Conservation (phyloP, 2,329 filamentous ascomycete species). For the Alternaria alternata region DNA sequence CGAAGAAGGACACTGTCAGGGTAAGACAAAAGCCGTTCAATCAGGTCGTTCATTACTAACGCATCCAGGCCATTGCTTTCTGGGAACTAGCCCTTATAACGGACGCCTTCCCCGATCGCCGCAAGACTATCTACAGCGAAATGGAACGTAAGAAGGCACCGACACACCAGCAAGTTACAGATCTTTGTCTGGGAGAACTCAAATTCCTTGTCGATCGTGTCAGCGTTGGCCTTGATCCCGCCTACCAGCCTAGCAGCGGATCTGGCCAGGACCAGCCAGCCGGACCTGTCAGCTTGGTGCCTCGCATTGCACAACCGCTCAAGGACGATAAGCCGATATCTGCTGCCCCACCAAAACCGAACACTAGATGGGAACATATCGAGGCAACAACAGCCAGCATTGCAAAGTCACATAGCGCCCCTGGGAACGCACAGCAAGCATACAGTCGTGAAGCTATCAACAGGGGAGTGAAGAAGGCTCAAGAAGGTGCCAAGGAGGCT, state of each 20-base stretch:
- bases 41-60: slow-evolving; percentile 14
- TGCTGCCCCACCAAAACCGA: slow-evolving; percentile 51
- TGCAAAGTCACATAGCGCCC: slow-evolving; percentile 51
- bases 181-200: slow-evolving; percentile 73
- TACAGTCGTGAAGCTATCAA: slow-evolving; percentile 47
- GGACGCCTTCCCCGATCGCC: slow-evolving; percentile 74
- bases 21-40: slow-evolving; percentile 53
- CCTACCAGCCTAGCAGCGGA: slow-evolving; percentile 27
- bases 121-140: slow-evolving; percentile 84
- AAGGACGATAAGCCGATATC: slow-evolving; percentile 58
- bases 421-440: slow-evolving; percentile 46
- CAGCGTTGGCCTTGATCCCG: slow-evolving; percentile 55
- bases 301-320: slow-evolving; percentile 59
- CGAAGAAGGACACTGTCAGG: slow-evolving; percentile 79
- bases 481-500: slow-evolving; percentile 38
- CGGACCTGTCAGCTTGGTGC: slow-evolving; percentile 56
- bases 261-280: slow-evolving; percentile 24
- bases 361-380: slow-evolving; percentile 40
- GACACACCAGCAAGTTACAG: slow-evolving; percentile 81
- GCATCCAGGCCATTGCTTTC: slow-evolving; percentile 75
- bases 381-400: slow-evolving; percentile 51
- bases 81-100: slow-evolving; percentile 90
- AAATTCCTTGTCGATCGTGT: slow-evolving; percentile 73
- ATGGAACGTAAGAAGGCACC: slow-evolving; percentile 82
- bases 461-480: slow-evolving; percentile 44